Percentiles rank a stretch among this genome's conserved stretches.
Conservation (phyloP, 345 rosid species). For the thale cress (Arabidopsis thaliana) region TAIR10.1 NC_003074.8:16858501-16859000, state of each 20-base stretch:
- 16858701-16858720: slow-evolving; percentile 81
- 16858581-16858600: slow-evolving; percentile 55
- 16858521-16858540: slow-evolving; percentile 93
- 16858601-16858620: slow-evolving; percentile 24
- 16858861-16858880: slow-evolving; percentile 86
- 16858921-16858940: slow-evolving; percentile 18
- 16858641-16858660: background rate
- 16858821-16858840: slow-evolving; percentile 9
- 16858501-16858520: slow-evolving; percentile 88
- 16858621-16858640: slow-evolving; percentile 6
- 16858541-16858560: slow-evolving; percentile 79
- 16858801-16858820: background rate
- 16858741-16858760: slow-evolving; percentile 85
- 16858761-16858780: slow-evolving; percentile 70
- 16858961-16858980: slow-evolving; percentile 13
- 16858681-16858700: slow-evolving; percentile 74
- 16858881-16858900: slow-evolving; percentile 97
- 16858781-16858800: slow-evolving; percentile 10
- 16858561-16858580: slow-evolving; percentile 89
- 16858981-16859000: slow-evolving; percentile 16
- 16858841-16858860: slow-evolving; percentile 81
- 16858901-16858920: slow-evolving; percentile 53
- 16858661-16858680: slow-evolving; percentile 10
- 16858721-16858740: slow-evolving; percentile 73
- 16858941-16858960: slow-evolving; percentile 4